phyloP scores from a whole-genome alignment of 345 rosid species.

The Syzygium jambos region DNA sequence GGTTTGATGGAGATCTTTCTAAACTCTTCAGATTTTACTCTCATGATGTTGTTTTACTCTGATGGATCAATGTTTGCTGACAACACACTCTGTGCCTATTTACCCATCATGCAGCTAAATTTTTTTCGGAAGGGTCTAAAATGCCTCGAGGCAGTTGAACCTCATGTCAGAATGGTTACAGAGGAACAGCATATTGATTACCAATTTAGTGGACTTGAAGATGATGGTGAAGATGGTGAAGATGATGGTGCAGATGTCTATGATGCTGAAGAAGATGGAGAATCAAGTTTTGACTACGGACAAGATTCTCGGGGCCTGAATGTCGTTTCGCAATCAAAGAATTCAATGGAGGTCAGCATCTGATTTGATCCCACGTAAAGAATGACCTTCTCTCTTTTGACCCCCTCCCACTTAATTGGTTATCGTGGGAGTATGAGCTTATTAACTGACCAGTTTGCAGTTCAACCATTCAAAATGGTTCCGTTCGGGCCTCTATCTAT shows the following conservation, averaged over 20 bases:
- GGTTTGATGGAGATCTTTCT: constrained; percentile 25
- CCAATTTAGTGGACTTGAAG: constrained; percentile 58
- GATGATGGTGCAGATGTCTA: constrained; percentile 32
- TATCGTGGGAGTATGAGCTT: not conserved
- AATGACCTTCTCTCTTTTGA: not conserved
- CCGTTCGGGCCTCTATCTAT: not conserved
- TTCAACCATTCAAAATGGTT: not conserved
- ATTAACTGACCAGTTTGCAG: not conserved
- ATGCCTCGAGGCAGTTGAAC: constrained; percentile 78
- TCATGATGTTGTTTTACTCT: not conserved
- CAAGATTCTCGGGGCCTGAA: constrained; percentile 36
- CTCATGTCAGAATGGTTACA: constrained; percentile 49
- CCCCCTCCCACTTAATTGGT: not conserved
- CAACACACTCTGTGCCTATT: not conserved
- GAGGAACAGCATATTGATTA: constrained; percentile 84
- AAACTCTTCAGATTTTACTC: not conserved
- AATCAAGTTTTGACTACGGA: constrained; percentile 78
- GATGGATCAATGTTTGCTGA: not conserved
- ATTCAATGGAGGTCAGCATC: constrained; percentile 60
- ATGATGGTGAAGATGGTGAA: constrained; percentile 46
- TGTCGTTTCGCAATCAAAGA: constrained; percentile 40
- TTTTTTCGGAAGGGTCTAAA: constrained; percentile 75
- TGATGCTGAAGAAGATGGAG: constrained; percentile 46
- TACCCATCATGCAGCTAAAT: constrained; percentile 43
- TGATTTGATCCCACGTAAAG: not conserved